phyloP scores from a whole-genome alignment of 2,329 filamentous ascomycete genomes.

The Aspergillus ibericus region DNA sequence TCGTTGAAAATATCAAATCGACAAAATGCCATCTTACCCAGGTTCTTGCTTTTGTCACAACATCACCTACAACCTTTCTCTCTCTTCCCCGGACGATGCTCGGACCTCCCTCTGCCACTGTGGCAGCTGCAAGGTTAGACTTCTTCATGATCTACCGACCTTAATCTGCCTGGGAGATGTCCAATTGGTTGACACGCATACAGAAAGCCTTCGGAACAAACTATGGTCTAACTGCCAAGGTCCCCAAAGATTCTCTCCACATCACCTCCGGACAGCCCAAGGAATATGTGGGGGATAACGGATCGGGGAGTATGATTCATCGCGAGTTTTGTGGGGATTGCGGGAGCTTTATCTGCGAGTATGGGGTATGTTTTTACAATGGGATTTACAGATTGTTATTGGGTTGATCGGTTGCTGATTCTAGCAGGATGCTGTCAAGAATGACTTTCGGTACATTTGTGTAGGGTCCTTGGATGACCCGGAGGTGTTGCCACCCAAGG shows the following conservation, averaged over 20 bases:
- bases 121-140: constrained; percentile 50
- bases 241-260: constrained; percentile 46
- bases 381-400: background rate
- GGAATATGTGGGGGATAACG: constrained; percentile 53
- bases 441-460: constrained; percentile 44
- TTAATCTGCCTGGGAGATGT: background rate
- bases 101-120: constrained; percentile 57
- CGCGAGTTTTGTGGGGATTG: constrained; percentile 56
- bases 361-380: constrained; percentile 43
- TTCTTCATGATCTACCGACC: background rate
- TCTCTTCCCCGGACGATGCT: constrained; percentile 49
- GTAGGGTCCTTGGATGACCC: constrained; percentile 54
- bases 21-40: constrained; percentile 31
- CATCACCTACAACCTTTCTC: constrained; percentile 48
- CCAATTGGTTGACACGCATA: background rate
- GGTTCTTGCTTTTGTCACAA: constrained; percentile 52
- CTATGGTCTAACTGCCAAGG: constrained; percentile 55
- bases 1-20: too few relatives aligned
- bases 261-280: constrained; percentile 44
- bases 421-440: constrained; percentile 31
- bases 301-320: constrained; percentile 47
- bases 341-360: constrained; percentile 54
- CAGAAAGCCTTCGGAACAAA: constrained; percentile 54
- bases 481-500: constrained; percentile 52
- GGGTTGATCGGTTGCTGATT: background rate